Base-by-base conservation (phyloP, 495 filamentous ascomycete species). In the Elasticomyces elasticus region DNA sequence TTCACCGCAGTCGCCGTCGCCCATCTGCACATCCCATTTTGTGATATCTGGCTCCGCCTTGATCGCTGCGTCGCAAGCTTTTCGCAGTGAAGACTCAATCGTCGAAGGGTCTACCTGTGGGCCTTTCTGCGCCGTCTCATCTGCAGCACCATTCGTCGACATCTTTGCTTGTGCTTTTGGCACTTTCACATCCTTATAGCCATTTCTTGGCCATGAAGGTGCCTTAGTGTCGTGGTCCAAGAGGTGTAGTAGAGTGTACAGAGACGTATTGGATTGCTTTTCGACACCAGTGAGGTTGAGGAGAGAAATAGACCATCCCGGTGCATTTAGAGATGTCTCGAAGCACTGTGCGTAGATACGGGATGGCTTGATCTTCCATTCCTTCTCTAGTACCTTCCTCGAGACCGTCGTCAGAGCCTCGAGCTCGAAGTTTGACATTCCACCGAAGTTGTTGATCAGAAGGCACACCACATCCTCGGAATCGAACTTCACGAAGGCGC, bases 1-100 rank as follows among this genome's bases (percentile, higher is more conserved):
- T 67, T 82, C 74, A 22, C 79, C 79, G 60, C 79, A 83, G 62
- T 83, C 79, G 10, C 79, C 79, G 62, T 83, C 79, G 30, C 79
- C 79, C 79, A 83, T 83, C 50, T 79, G 66, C 26, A 77, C 77
- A 64, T 83, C 79, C 74, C 74, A 83, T 55, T 74, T 75, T 1
- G 79, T 83, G 31, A 83, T 65, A 49, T 76, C 71, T 0, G 79
- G 79, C 62, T 83, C 79, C 0, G 78, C 74, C 15, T 62, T 67
- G 30, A 79, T 69, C 20, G 77, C 71, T 3, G 66, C 70, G 15
- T 72, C 62, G 67, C 74, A 78, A 1, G 78, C 79, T 35, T 61
- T 62, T 7, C 74, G 69, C 4, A 83, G 65, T 59, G 77, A 77
- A 22, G 60, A 67, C 23, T 79, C 75, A 19, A 82, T 56, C 5